Evolutionary conservation across 2,329 filamentous ascomycete species (phyloP), one percentile per base, ranked within the genome.

Genomic region (Fonsecaea pedrosoi): DNA sequence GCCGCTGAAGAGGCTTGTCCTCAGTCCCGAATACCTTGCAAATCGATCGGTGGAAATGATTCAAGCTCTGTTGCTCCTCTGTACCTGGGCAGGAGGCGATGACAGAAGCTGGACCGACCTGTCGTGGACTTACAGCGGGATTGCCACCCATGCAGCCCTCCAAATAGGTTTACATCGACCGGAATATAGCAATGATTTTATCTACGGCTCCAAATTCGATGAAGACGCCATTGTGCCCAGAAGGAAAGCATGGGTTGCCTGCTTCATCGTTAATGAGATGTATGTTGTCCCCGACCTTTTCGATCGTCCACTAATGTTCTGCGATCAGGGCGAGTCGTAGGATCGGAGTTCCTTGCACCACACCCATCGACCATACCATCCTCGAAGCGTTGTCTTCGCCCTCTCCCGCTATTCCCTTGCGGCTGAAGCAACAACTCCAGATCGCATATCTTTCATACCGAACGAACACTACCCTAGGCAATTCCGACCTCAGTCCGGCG

Each of bases 261-360:
- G 59, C 34, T 61, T 61, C 45, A 61, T 61, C 32, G 59, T 53
- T n/a, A 61, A 61, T 53, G 59, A 61, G 37, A 61, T 61, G 59
- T 61, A 54, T 40, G 59, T 12, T 7, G 25, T 61, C 21, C 30
- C 1, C 18, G 12, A 48, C 5, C 15, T 21, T 21, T 61, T 48
- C 30, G 57, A 58, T 56, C 25, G 12, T 30, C 55, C 18, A 25
- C 59, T 61, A 48, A 61, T 35, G 7, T 38, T 32, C 25, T 48
- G 10, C 15, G 13, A 35, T 7, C 34, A 61, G 59, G 59, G 59
- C 59, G 40, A 61, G 59, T 48, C 59, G 59, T 18, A 54, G 59
- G 42, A 61, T 61, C 10, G 59, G 59, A 21, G 59, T 61, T 54
- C 59, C 59, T 10, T 61, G 59, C 59, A 61, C 59, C 34, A 48